These are phyloP conservation scores for Globisporangium polare DNA, from an alignment of 352 stramenopile species.

Conservation along the genomic window DNA sequence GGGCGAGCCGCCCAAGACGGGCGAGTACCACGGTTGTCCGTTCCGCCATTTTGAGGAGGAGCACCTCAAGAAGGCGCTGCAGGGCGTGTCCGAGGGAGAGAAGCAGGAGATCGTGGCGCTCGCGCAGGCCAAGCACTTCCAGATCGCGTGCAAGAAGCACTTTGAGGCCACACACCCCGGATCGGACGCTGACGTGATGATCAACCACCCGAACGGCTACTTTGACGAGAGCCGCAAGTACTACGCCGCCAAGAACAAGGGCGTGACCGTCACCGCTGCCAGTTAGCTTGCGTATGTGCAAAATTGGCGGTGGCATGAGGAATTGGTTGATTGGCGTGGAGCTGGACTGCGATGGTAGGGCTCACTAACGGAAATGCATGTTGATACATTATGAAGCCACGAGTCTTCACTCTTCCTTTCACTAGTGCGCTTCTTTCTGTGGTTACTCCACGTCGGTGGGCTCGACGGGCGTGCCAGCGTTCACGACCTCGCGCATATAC, in stretches of 20 bases:
- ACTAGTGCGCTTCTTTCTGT: background rate
- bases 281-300: constrained; percentile 3
- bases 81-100: constrained; percentile 72
- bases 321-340: background rate
- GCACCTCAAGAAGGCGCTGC: constrained; percentile 88
- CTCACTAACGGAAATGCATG: background rate
- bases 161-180: constrained; percentile 94
- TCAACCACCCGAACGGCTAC: constrained; percentile 99
- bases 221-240: constrained; percentile 96
- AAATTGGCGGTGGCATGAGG: background rate
- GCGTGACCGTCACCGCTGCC: constrained; percentile 37
- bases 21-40: constrained; percentile 98
- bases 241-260: constrained; percentile 80
- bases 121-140: constrained; percentile 93
- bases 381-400: constrained; percentile 3
- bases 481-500: constrained; percentile 46
- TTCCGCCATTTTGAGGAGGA: constrained; percentile 96
- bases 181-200: constrained; percentile 86
- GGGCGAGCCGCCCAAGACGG: constrained; percentile 88
- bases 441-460: background rate
- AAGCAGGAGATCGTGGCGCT: constrained; percentile 92
- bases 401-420: background rate
- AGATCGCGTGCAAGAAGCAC: constrained; percentile 98
- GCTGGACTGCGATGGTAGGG: background rate
- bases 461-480: constrained; percentile 13